Conservation (phyloP, 2,329 filamentous ascomycete genomes). For the Gnomoniopsis smithogilvyi region DNA sequence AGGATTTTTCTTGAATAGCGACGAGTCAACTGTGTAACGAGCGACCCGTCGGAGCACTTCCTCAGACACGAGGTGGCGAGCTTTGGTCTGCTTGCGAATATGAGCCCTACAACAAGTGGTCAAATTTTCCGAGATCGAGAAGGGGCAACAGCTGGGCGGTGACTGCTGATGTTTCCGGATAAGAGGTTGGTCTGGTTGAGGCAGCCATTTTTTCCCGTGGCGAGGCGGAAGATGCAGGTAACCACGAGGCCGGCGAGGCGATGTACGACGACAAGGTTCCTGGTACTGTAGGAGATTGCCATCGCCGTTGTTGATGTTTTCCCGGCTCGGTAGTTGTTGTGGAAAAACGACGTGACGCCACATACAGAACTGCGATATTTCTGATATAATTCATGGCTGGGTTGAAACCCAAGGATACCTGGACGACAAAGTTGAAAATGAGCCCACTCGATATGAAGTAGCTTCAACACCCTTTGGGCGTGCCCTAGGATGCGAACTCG, state of each 20-base stretch:
- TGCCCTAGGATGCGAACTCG: background rate
- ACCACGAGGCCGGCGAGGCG: background rate
- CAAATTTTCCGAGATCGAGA: background rate
- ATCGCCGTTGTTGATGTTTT: background rate
- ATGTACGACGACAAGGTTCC: background rate
- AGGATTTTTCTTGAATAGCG: background rate
- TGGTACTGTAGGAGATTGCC: background rate
- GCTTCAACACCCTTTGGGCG: background rate
- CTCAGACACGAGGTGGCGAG: background rate
- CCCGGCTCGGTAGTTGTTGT: no score
- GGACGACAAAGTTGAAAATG: no score
- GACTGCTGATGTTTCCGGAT: background rate
- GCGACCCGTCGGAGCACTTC: background rate
- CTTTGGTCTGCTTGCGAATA: background rate
- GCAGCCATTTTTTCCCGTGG: background rate
- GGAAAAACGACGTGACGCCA: background rate
- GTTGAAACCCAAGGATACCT: no score
- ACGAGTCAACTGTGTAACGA: background rate
- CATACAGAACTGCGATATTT: background rate
- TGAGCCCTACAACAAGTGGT: conserved; percentile 13
- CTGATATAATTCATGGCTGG: no score
- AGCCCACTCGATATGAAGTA: no score
- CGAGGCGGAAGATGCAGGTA: background rate
- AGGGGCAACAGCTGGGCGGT: background rate
- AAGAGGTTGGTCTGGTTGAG: background rate